Evolutionary conservation across 2,329 filamentous ascomycete genomes (phyloP).

Genomic region (Pleoardoris graminearum): DNA sequence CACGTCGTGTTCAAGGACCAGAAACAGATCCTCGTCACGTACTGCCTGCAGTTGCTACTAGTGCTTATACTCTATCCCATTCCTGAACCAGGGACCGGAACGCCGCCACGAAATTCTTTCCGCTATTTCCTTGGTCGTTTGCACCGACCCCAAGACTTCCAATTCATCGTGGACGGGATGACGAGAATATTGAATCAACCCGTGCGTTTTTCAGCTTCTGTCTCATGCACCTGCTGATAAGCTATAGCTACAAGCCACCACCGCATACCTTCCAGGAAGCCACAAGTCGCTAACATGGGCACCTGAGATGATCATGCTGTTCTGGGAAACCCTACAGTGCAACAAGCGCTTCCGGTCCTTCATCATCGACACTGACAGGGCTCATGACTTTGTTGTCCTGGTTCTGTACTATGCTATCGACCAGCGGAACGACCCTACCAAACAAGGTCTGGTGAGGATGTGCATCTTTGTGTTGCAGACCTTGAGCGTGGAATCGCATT

Average conservation of each 20-base stretch:
- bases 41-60: constrained; percentile 88
- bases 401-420: constrained; percentile 92
- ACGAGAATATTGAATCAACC: constrained; percentile 89
- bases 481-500: constrained; percentile 87
- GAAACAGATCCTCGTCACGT: constrained; percentile 87
- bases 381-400: constrained; percentile 89
- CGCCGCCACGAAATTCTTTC: constrained; percentile 84
- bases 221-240: constrained; percentile 23
- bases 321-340: constrained; percentile 96
- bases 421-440: constrained; percentile 80
- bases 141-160: constrained; percentile 93
- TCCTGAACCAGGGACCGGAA: constrained; percentile 69
- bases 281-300: constrained; percentile 82
- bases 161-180: constrained; percentile 96
- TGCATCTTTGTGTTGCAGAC: constrained; percentile 97
- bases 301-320: constrained; percentile 93
- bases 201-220: constrained; percentile 38
- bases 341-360: constrained; percentile 97
- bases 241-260: constrained; percentile 73
- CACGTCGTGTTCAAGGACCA: constrained; percentile 89
- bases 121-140: constrained; percentile 88
- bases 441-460: constrained; percentile 93
- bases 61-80: constrained; percentile 84
- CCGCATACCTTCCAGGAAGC: constrained; percentile 83
- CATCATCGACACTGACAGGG: constrained; percentile 92